phyloP scores from a whole-genome alignment of 2,329 filamentous ascomycete genomes.

The Alternaria panax region DNA sequence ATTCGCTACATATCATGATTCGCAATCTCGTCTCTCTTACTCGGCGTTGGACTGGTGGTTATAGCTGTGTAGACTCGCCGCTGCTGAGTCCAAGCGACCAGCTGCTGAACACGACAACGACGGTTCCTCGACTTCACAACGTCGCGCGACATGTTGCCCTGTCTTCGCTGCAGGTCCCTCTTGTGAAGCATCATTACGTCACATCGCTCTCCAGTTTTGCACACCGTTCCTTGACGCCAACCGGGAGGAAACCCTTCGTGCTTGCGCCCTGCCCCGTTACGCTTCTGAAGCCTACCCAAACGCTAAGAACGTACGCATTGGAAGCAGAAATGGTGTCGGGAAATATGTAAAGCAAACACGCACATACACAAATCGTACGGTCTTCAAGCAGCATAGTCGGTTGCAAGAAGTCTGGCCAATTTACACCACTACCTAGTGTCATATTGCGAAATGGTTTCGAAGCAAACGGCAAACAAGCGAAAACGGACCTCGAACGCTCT shows the following conservation, averaged over 20 bases:
- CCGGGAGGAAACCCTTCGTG: conserved; percentile 1
- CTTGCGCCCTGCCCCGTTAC: background rate
- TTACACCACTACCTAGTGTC: conserved; percentile 1
- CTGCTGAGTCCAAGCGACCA: conserved; percentile 8
- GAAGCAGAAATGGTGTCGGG: background rate
- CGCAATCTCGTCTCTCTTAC: no score
- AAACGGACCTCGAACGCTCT: conserved; percentile 7
- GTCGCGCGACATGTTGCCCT: conserved; percentile 1
- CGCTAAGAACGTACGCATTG: conserved; percentile 3
- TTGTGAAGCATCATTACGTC: background rate
- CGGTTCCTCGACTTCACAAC: conserved; percentile 2
- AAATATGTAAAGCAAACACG: background rate
- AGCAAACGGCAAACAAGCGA: conserved; percentile 10
- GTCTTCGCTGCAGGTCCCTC: background rate
- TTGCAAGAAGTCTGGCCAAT: conserved; percentile 2
- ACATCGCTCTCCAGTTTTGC: background rate
- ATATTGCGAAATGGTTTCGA: conserved; percentile 9
- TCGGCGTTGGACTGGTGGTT: no score
- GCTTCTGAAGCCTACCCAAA: background rate
- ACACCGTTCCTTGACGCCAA: conserved; percentile 1
- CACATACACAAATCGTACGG: background rate
- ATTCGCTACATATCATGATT: no score
- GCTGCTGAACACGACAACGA: conserved; percentile 5
- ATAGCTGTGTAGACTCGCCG: background rate
- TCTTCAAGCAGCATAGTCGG: background rate